A percentile compares a stretch with the other conserved stretches of the same genome.
These are phyloP conservation scores for Aegilops longissima DNA, from an alignment of 176 grass and related monocot species.

Conservation along the genomic window DNA sequence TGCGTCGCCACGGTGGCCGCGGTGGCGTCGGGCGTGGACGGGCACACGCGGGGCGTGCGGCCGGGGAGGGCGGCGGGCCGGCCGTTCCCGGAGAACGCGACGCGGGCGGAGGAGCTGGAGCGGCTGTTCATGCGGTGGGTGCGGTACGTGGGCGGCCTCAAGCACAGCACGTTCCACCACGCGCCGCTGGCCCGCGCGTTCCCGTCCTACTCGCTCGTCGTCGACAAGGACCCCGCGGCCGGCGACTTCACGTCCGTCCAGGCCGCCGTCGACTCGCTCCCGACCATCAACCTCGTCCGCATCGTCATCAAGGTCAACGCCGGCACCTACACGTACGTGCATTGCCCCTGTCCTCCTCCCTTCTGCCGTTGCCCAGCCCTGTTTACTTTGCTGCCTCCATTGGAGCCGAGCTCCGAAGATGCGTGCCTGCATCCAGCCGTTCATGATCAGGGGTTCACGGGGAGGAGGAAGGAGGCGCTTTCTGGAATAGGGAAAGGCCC, in stretches of 20 bases:
- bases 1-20: conserved; percentile 1
- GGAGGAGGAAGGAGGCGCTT: background rate
- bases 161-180: conserved; percentile 53
- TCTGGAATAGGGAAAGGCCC: background rate
- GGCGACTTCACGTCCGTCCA: conserved; percentile 92
- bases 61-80: conserved; percentile 17
- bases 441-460: background rate
- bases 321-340: conserved; percentile 83
- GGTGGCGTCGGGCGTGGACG: background rate
- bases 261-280: conserved; percentile 81
- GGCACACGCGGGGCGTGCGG: conserved; percentile 55
- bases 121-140: conserved; percentile 87
- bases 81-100: conserved; percentile 61
- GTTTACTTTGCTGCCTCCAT: background rate
- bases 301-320: conserved; percentile 96
- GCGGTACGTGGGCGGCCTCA: conserved; percentile 49
- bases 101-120: conserved; percentile 53
- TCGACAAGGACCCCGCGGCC: conserved; percentile 57
- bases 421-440: too few species aligned
- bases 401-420: background rate
- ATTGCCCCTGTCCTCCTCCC: background rate
- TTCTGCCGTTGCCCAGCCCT: background rate
- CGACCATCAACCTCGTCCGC: conserved; percentile 76
- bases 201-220: conserved; percentile 58
- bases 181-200: conserved; percentile 44